These are phyloP conservation scores for Pleurostoma richardsiae DNA, from an alignment of 2,329 filamentous ascomycete species.

Conservation along the genomic window DNA sequence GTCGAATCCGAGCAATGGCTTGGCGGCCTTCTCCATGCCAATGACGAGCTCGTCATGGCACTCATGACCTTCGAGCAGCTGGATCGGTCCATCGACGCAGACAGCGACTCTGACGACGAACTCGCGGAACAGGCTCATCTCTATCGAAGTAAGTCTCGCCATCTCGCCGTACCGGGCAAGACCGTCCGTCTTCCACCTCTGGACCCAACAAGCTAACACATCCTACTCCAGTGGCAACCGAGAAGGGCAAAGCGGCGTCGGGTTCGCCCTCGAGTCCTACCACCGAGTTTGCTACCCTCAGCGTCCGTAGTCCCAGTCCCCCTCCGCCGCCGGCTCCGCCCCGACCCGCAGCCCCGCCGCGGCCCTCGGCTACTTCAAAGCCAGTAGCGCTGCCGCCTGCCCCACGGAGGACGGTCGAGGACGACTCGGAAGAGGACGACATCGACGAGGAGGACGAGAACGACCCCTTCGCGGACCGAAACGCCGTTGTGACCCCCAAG, in stretches of 20 bases:
- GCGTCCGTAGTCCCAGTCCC: constrained; percentile 27
- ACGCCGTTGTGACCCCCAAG: constrained; percentile 50
- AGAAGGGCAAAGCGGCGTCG: constrained; percentile 43
- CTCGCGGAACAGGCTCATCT: constrained; percentile 61
- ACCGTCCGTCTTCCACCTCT: constrained; percentile 3
- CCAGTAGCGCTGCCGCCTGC: constrained; percentile 47
- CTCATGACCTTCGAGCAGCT: constrained; percentile 94
- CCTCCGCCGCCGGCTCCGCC: constrained; percentile 28
- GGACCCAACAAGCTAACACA: neutral
- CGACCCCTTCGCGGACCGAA: constrained; percentile 80
- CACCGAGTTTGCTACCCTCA: constrained; percentile 39
- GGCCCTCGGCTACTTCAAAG: constrained; percentile 38
- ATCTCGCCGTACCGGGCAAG: neutral
- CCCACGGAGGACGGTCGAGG: constrained; percentile 39
- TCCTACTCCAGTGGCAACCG: constrained; percentile 40
- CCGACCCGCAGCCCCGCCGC: constrained; percentile 40
- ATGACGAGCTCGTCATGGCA: constrained; percentile 90
- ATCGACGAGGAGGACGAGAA: constrained; percentile 72
- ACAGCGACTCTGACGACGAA: constrained; percentile 67
- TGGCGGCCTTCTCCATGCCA: constrained; percentile 84
- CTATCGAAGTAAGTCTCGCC: constrained; percentile 47
- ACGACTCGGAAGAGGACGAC: constrained; percentile 34
- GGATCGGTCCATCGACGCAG: constrained; percentile 76
- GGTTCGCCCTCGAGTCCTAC: constrained; percentile 32
- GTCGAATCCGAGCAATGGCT: constrained; percentile 91